A percentile compares a stretch with the other conserved stretches of the same genome.
Evolutionary conservation across 192 early-diverging fungal genomes (phyloP).

Genomic region (Backusella tarrabulga): DNA sequence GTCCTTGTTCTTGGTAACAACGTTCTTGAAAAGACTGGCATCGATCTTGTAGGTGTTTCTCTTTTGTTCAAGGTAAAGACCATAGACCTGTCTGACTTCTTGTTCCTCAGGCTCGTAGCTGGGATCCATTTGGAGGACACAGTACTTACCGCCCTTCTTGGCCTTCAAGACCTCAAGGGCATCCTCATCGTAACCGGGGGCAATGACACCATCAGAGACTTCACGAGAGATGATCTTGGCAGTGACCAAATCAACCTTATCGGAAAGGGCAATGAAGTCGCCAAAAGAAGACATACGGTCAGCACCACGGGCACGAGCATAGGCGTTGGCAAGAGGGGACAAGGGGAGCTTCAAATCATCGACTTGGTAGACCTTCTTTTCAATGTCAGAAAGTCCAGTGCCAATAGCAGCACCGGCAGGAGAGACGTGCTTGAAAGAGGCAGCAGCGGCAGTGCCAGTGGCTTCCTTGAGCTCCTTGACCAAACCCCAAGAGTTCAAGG

Average conservation of each 20-base stretch:
- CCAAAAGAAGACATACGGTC: slow-evolving; percentile 99
- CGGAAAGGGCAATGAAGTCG: slow-evolving; percentile 96
- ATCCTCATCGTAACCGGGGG: slow-evolving; percentile 82
- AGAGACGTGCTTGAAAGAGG: slow-evolving; percentile 99
- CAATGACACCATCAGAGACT: slow-evolving; percentile 97
- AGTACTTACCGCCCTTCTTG: slow-evolving; percentile 99
- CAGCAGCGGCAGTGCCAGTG: slow-evolving; percentile 88
- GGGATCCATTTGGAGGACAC: slow-evolving; percentile 91
- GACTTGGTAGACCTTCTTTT: slow-evolving; percentile 90
- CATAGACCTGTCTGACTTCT: slow-evolving; percentile 96
- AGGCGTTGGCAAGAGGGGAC: slow-evolving; percentile 86
- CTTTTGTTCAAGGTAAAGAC: slow-evolving; percentile 87
- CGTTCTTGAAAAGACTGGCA: slow-evolving; percentile 74
- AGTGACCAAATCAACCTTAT: slow-evolving; percentile 86
- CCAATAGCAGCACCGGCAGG: slow-evolving; percentile 98
- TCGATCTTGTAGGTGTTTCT: slow-evolving; percentile 86
- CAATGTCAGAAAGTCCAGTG: slow-evolving; percentile 71
- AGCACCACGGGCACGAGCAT: slow-evolving; percentile 96
- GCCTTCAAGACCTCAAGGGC: slow-evolving; percentile 88
- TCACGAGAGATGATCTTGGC: slow-evolving; percentile 95
- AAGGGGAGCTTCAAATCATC: slow-evolving; percentile 78
- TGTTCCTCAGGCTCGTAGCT: slow-evolving; percentile 79
- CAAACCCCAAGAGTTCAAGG: slow-evolving; percentile 94
- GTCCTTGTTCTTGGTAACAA: slow-evolving; percentile 81
- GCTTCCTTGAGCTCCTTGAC: slow-evolving; percentile 94